Base-by-base conservation (phyloP, 1,284 basidiomycete genomes). In the Wallemia hederae region DNA sequence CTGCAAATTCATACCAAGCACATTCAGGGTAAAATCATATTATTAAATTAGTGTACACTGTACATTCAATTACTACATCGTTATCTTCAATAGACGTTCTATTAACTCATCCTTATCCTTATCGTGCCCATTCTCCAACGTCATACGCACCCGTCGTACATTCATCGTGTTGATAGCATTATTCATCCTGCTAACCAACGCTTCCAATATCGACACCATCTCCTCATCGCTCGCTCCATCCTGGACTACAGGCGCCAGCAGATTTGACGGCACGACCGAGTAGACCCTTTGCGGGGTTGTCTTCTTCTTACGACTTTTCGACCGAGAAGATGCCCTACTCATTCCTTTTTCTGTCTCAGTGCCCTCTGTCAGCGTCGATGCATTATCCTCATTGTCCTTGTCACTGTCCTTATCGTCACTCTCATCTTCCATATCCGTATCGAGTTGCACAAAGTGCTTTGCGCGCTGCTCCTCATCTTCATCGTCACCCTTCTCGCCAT, bases 181-280 rank as follows among this genome's bases (percentile, higher is more conserved):
- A n/a, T 49, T 49, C 19, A 49, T 7, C 22, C 39, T 7, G 19
- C 39, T 67, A 29, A 70, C 63, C 60, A 72, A 65, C 60, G 68
- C 66, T 60, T 89, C 84, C 33, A 96, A 74, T 11, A 88, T 72
- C 59, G 78, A 72, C 67, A 80, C 76, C 59, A 92, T 72, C 65
- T 92, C 85, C 39, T 77, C 73, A 66, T 91, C 87, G 19, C 78
- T 76, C 64, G 83, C 80, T 63, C 81, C 81, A 57, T 84, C 80
- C 63, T 76, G 74, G 67, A 91, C 77, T 11, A 76, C 71, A 1
- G 89, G 87, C 1, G 88, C 73, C 31, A 91, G 73, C 57, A 80
- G 71, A 27, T 77, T 74, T 0, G 81, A 78, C 63, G 87, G 78
- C 55, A 76, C 77, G 65, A 77, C 75, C 59, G 80, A 69, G 63